Evolutionary conservation across 1,139 yeast genomes (phyloP), one percentile per base, ranked within the genome.

Genomic region (Diutina sp.): DNA sequence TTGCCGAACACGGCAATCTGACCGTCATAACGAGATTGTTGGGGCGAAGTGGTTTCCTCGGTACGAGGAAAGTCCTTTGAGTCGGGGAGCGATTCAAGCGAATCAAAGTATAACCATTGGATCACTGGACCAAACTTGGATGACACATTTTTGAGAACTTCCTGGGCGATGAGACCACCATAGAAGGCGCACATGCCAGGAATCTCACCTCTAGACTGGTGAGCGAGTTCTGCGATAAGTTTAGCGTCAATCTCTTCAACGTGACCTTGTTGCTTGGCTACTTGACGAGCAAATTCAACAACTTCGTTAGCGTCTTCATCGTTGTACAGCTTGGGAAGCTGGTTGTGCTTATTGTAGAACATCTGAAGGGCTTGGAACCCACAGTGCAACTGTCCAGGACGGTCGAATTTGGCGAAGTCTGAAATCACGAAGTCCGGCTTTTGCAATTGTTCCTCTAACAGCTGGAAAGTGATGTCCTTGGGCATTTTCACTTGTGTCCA

Each of bases 121-220:
- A 87, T 85, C 57, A 91, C 76, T 14, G 99, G 99, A 12, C 84
- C 82, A 66, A 91, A 93, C 73, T 93, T 93, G 55, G 98, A 96
- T 8, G 97, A 87, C 64, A 93, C 87, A 55, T 96, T 95, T 73
- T 93, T 93, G 67, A 93, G 79, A 32, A 89, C 97, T 73, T 93
- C 99, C 72, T 93, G 99, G 3, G 99, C 99, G 56, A 90, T 86
- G 58, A 93, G 75, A 46, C 99, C 99, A 68, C 99, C 99, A 66
- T 82, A 83, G 62, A 91, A 86, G 5, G 98, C 98, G 60, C 84
- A 85, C 68, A 90, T 72, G 46, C 95, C 97, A 29, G 97, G 96
- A 56, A 91, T 72, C 65, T 93, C 97, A 71, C 99, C 99, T 56
- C 84, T 78, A 1, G 98, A 87, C 69, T 93, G 97, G 69, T 77